Evolutionary conservation across 495 filamentous ascomycete genomes (phyloP), one percentile per base, ranked within the genome.

Genomic region (Penicillium longicatenatum): DNA sequence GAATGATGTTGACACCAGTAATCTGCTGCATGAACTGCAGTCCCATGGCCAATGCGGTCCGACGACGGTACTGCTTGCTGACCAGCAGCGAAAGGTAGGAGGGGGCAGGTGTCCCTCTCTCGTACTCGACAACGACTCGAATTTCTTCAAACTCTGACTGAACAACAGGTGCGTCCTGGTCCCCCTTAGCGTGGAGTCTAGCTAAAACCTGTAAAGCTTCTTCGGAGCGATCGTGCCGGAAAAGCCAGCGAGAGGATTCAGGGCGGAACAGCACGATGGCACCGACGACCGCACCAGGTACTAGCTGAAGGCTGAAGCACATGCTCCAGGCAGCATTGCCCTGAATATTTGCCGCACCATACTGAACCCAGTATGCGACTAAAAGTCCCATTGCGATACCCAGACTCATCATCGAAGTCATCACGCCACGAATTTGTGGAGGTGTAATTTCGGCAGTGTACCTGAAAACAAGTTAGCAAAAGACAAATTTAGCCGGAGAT

Each of bases 1-100:
- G 16, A 30, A 48, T 48, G 45, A 48, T 48, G n/a, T 48, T 48
- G 22, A 48, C 45, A 17, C 45, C 45, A 7, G 45, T 48, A 8
- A 48, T 48, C 45, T 48, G 45, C 45, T 48, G 45, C 45, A 48
- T 48, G 22, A 48, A 48, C 7, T 48, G 45, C 7, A 48, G 24
- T 22, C 45, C 45, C 45, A 48, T 48, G 7, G 45, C 45, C 24
- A 48, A 30, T 4, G 45, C 45, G 8, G 45, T 48, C 0, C 45
- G 21, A 12, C 45, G 45, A 29, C 45, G 45, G 14, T 48, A 48
- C n/a, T 48, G 45, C 45, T 48, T 48, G 24, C 24, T 30, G 16
- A 29, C 24, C 14, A 48, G 24, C 16, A 48, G 45, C 16, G 45
- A 14, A 3, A 48, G 45, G 24, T 48, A 48, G 8, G 45, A 48